Conservation (phyloP, 129 eudicot species). For the Gnaphalium uliginosum region DNA sequence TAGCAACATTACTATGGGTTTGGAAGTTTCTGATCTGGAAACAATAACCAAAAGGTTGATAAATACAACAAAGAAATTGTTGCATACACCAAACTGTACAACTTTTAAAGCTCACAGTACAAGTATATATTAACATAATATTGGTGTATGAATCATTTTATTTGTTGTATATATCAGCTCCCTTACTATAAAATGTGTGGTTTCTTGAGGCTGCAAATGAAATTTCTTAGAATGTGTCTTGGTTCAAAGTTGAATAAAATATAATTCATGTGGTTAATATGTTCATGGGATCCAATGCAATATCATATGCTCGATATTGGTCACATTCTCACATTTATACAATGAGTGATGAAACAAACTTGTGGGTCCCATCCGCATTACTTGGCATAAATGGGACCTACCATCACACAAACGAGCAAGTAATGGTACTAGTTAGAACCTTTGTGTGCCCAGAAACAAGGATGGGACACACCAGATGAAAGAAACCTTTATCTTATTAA, state of each 20-base stretch:
- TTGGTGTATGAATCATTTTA: too few relatives aligned
- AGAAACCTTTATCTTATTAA: not conserved
- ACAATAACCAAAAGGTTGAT: conserved; percentile 8
- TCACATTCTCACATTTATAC: not conserved
- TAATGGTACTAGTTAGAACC: not conserved
- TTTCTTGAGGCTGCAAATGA: not conserved
- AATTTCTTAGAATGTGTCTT: conserved; percentile 9
- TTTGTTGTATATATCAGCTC: too few relatives aligned
- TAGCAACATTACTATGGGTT: conserved; percentile 11
- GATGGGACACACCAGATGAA: not conserved
- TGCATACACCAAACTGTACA: too few relatives aligned
- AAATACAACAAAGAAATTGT: too few relatives aligned
- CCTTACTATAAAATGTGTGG: too few relatives aligned
- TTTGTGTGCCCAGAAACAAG: conserved; percentile 1
- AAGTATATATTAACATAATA: too few relatives aligned
- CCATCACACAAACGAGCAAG: not conserved
- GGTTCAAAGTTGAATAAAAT: conserved; percentile 9
- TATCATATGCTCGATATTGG: not conserved
- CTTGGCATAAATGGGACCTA: not conserved
- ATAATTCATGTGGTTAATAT: not conserved
- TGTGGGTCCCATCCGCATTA: conserved; percentile 7
- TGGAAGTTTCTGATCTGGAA: conserved; percentile 16
- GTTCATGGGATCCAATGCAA: conserved; percentile 4
- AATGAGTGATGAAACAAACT: conserved; percentile 11
- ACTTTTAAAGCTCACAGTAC: too few relatives aligned